A percentile compares a stretch with the other conserved stretches of the same genome.
phyloP scores from a whole-genome alignment of 495 filamentous ascomycete genomes.

The Amphirosellinia nigrospora region DNA sequence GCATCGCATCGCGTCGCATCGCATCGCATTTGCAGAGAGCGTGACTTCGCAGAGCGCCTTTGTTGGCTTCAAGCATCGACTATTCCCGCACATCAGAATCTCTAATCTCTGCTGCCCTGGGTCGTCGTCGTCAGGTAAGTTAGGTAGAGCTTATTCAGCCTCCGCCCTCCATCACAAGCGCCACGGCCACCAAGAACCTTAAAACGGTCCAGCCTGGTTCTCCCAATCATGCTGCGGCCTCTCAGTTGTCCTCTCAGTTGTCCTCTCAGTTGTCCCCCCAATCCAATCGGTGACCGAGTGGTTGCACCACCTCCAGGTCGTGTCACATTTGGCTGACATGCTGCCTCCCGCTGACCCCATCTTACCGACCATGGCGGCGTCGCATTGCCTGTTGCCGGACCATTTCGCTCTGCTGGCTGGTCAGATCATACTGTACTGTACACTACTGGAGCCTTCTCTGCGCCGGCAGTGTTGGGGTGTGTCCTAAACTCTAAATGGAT shows the following conservation, averaged over 20 bases:
- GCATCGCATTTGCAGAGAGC: no score
- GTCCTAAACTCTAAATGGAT: not conserved
- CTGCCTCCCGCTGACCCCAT: slow-evolving; percentile 14
- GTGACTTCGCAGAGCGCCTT: slow-evolving; percentile 5
- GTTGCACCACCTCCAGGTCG: slow-evolving; percentile 19
- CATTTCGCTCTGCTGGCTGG: slow-evolving; percentile 10
- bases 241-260: slow-evolving; percentile 8
- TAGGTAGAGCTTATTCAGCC: slow-evolving; percentile 9
- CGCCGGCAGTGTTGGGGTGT: not conserved
- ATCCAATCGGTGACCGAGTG: slow-evolving; percentile 30
- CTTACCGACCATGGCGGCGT: slow-evolving; percentile 10
- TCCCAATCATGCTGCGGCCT: not conserved
- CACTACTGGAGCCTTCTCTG: not conserved
- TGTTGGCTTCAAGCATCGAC: slow-evolving; percentile 7
- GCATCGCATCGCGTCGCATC: slow-evolving; percentile 7
- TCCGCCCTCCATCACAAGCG: not conserved
- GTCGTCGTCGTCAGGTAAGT: slow-evolving; percentile 11
- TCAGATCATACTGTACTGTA: slow-evolving; percentile 9
- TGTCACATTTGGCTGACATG: slow-evolving; percentile 21
- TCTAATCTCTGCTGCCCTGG: not conserved
- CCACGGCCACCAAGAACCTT: not conserved
- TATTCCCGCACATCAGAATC: not conserved
- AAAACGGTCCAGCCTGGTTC: not conserved
- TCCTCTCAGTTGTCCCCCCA: slow-evolving; percentile 10
- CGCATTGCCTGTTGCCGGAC: slow-evolving; percentile 16